Evolutionary conservation across 2,329 filamentous ascomycete genomes (phyloP).

Genomic region (Calonectria montana): DNA sequence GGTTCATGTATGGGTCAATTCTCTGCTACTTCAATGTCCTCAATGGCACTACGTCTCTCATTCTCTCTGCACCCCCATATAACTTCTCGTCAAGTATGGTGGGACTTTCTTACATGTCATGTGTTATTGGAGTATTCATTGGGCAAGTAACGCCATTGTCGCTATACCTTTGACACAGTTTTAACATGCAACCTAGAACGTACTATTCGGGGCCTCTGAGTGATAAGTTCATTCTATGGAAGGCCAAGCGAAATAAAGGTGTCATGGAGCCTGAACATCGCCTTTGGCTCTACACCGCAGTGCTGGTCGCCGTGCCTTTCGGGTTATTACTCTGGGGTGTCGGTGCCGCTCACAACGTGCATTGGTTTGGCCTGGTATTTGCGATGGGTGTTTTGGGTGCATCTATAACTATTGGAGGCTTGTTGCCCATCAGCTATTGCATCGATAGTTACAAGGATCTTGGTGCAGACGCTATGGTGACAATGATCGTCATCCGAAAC

Average conservation of each 20-base stretch:
- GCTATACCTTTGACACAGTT: not conserved
- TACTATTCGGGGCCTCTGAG: conserved; percentile 45
- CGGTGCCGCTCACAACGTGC: conserved; percentile 48
- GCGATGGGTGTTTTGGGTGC: conserved; percentile 50
- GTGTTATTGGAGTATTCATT: not conserved
- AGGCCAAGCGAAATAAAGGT: conserved; percentile 52
- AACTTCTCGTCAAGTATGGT: conserved; percentile 19
- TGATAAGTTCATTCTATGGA: conserved; percentile 49
- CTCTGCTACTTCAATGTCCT: conserved; percentile 20
- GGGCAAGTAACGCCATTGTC: not conserved
- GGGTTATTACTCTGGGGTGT: conserved; percentile 45
- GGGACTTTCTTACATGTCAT: conserved; percentile 4
- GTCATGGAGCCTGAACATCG: conserved; percentile 54
- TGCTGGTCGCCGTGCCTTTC: conserved; percentile 36
- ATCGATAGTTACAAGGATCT: conserved; percentile 53
- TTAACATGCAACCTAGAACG: not conserved
- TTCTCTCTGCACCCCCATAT: conserved; percentile 12
- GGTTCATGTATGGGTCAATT: conserved; percentile 18
- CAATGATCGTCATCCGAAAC: conserved; percentile 52
- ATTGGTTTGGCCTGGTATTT: conserved; percentile 54
- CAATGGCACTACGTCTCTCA: conserved; percentile 21
- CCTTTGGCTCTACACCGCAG: conserved; percentile 50
- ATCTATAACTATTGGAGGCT: conserved; percentile 46
- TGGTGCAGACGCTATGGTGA: conserved; percentile 49
- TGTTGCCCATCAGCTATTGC: conserved; percentile 50